phyloP scores from a whole-genome alignment of 495 filamentous ascomycete species.

The Aspergillus leporis region DNA sequence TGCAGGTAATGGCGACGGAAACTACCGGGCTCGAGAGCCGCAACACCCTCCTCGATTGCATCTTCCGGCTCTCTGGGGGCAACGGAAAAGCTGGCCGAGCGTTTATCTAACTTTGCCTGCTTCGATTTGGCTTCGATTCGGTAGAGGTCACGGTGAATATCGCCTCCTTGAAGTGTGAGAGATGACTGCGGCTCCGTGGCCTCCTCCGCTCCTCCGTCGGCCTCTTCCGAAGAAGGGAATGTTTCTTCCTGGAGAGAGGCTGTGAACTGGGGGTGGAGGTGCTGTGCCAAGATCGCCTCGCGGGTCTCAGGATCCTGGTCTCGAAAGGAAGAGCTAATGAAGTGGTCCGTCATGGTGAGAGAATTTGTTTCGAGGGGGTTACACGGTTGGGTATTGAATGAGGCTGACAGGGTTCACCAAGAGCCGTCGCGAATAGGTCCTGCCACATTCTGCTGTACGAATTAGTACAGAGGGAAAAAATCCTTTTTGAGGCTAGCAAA shows the following conservation, averaged over 20 bases:
- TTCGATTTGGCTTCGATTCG: constrained; percentile 52
- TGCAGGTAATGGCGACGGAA: constrained; percentile 61
- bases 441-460: neutral
- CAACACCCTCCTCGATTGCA: constrained; percentile 51
- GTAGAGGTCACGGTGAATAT: constrained; percentile 70
- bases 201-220: neutral
- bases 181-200: constrained; percentile 51
- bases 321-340: neutral
- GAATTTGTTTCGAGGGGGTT: neutral
- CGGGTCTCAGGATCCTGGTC: neutral
- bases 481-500: neutral
- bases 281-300: constrained; percentile 31
- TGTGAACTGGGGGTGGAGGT: constrained; percentile 44
- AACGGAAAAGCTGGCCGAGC: constrained; percentile 59
- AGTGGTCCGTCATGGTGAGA: neutral
- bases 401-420: neutral
- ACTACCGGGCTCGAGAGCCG: constrained; percentile 50
- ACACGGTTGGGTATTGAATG: neutral
- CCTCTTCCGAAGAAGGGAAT: neutral
- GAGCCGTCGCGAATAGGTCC: neutral
- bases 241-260: constrained; percentile 19
- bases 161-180: constrained; percentile 63
- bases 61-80: constrained; percentile 28
- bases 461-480: neutral
- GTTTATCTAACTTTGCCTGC: constrained; percentile 43